These are phyloP conservation scores for Amanita pallidorosea DNA, from an alignment of 768 basidiomycete genomes.

Conservation along the genomic window DNA sequence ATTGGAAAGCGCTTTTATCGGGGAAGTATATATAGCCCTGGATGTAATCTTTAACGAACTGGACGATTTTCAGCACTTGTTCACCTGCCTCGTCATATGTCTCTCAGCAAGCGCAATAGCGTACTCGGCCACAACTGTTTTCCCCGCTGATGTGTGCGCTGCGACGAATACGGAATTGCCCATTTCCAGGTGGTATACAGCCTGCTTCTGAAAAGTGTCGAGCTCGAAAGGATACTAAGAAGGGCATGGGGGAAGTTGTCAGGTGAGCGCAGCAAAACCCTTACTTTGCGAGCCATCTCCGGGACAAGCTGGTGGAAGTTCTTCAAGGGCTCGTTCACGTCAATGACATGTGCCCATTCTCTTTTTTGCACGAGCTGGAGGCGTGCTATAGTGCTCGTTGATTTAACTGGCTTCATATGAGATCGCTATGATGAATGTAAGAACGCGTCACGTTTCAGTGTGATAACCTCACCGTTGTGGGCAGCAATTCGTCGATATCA, in stretches of 20 bases:
- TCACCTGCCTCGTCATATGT: constrained; percentile 89
- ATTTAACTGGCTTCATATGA: constrained; percentile 43
- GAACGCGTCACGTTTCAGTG: background rate
- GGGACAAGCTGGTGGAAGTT: constrained; percentile 93
- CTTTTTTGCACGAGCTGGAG: constrained; percentile 57
- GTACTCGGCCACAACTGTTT: constrained; percentile 98
- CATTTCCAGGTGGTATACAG: constrained; percentile 93
- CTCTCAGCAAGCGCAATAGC: constrained; percentile 94
- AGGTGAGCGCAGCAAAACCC: constrained; percentile 5
- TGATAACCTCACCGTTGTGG: constrained; percentile 31
- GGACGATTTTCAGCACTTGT: background rate
- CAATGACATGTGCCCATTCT: constrained; percentile 97
- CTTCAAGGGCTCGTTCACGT: constrained; percentile 79
- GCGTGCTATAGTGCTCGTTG: constrained; percentile 27
- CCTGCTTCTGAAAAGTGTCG: constrained; percentile 98
- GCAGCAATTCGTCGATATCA: constrained; percentile 78
- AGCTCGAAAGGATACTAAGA: constrained; percentile 94
- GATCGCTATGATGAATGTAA: constrained; percentile 30
- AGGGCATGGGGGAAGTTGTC: background rate
- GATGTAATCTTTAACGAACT: constrained; percentile 9
- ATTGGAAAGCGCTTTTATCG: constrained; percentile 97
- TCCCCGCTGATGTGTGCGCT: constrained; percentile 98
- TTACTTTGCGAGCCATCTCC: constrained; percentile 89
- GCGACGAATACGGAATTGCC: constrained; percentile 99
- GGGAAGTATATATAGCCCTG: constrained; percentile 97